Percentiles rank a stretch among this genome's conserved stretches.
Evolutionary conservation across 78 protist species (phyloP).

Genomic region (Planoprotostelium fungivorum): DNA sequence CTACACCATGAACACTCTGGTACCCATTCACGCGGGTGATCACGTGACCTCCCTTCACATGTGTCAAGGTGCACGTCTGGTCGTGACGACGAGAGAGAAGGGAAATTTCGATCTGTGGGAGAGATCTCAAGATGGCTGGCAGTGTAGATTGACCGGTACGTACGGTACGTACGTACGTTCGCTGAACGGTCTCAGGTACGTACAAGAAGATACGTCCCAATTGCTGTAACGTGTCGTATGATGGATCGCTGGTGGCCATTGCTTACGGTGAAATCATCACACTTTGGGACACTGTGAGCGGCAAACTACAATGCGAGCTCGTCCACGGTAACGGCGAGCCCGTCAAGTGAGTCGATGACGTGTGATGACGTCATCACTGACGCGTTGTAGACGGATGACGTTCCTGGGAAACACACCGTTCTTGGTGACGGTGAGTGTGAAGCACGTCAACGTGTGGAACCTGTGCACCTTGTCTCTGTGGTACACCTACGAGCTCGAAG

Average conservation of each 20-base stretch:
- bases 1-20: background rate
- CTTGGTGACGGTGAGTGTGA: background rate
- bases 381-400: no score
- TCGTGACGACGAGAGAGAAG: background rate
- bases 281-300: background rate
- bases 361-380: no score
- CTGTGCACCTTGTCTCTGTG: background rate
- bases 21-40: background rate
- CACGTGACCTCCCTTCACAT: background rate
- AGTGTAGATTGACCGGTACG: background rate
- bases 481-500: background rate
- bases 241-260: background rate
- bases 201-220: background rate
- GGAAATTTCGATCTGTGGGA: background rate
- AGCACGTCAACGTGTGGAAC: background rate
- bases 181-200: background rate
- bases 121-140: background rate
- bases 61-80: background rate
- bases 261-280: background rate
- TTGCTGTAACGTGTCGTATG: background rate
- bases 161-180: background rate
- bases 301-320: background rate
- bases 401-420: background rate
- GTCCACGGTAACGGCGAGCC: background rate
- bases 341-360: background rate